A percentile compares a stretch with the other conserved stretches of the same genome.
Evolutionary conservation across 495 filamentous ascomycete genomes (phyloP).

Genomic region (Lophium mytilinum): DNA sequence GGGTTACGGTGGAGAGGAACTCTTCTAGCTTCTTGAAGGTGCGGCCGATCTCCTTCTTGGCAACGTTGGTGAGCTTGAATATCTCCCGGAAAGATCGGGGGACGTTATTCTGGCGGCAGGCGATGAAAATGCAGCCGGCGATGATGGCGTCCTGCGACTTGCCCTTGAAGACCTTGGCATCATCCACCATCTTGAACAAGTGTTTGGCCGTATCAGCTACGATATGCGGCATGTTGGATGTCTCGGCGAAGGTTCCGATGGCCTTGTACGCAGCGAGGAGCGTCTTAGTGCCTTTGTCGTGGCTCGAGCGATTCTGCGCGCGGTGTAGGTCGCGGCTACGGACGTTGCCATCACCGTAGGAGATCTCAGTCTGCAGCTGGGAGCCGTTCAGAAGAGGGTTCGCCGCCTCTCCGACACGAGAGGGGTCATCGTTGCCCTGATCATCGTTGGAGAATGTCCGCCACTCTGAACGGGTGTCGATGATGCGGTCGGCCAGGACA

Average conservation of each 20-base stretch:
- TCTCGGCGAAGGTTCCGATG: conserved; percentile 80
- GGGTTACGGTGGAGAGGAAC: conserved; percentile 48
- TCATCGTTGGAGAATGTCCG: conserved; percentile 98
- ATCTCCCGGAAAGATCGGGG: conserved; percentile 90
- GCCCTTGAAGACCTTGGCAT: conserved; percentile 86
- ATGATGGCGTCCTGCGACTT: conserved; percentile 92
- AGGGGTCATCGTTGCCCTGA: conserved; percentile 85
- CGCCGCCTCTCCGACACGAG: conserved; percentile 87
- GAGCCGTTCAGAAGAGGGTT: conserved; percentile 85
- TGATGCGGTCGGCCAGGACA: conserved; percentile 82
- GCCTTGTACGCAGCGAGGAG: conserved; percentile 79
- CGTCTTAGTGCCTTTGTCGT: conserved; percentile 77
- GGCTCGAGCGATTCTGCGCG: conserved; percentile 74
- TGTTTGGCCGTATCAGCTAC: conserved; percentile 84
- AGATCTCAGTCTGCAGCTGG: conserved; percentile 86
- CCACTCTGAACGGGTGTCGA: conserved; percentile 96
- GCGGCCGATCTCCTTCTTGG: conserved; percentile 93
- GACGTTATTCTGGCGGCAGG: conserved; percentile 80
- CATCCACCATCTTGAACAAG: conserved; percentile 86
- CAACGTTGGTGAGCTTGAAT: conserved; percentile 81
- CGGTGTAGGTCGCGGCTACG: conserved; percentile 73
- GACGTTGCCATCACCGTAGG: conserved; percentile 59
- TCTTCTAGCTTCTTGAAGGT: conserved; percentile 90
- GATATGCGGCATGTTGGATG: conserved; percentile 67
- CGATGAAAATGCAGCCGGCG: conserved; percentile 94